Percentiles rank a stretch among this genome's conserved stretches.
These are phyloP conservation scores for Tuber umbilicatum DNA, from an alignment of 495 filamentous ascomycete genomes.

Conservation along the genomic window DNA sequence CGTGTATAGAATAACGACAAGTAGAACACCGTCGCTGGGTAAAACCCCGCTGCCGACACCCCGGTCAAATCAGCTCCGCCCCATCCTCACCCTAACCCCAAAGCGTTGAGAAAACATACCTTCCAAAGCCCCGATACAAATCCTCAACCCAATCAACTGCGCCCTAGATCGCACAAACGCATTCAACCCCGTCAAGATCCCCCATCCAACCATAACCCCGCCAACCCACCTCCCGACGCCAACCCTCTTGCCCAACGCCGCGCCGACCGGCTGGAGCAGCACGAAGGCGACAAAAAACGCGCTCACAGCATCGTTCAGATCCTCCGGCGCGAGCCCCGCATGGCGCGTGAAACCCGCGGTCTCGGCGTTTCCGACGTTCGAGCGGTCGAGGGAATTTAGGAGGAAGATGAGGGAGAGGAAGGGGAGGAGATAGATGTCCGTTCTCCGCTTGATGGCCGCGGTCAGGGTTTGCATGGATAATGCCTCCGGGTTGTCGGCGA, in stretches of 20 bases:
- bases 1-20: constrained; percentile 53
- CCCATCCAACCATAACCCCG: constrained; percentile 53
- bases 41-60: constrained; percentile 48
- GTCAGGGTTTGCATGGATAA: constrained; percentile 10
- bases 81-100: constrained; percentile 29
- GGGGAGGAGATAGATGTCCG: constrained; percentile 48
- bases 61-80: background rate
- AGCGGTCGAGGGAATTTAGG: constrained; percentile 51
- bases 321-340: constrained; percentile 45
- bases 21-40: constrained; percentile 52
- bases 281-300: constrained; percentile 56
- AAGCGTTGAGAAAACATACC: constrained; percentile 19
- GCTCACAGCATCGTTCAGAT: constrained; percentile 53
- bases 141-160: constrained; percentile 45
- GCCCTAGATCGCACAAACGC: constrained; percentile 44
- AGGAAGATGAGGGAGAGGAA: constrained; percentile 52
- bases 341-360: constrained; percentile 50
- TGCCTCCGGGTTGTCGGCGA: background rate
- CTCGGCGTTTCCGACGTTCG: constrained; percentile 52
- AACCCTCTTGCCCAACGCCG: constrained; percentile 50
- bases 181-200: constrained; percentile 46
- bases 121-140: constrained; percentile 46
- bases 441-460: constrained; percentile 18
- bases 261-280: constrained; percentile 51
- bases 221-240: constrained; percentile 53